Evolutionary conservation across 1,284 basidiomycete genomes (phyloP), one percentile per base, ranked within the genome.

Genomic region (Microbotryum silenes-acaulis): DNA sequence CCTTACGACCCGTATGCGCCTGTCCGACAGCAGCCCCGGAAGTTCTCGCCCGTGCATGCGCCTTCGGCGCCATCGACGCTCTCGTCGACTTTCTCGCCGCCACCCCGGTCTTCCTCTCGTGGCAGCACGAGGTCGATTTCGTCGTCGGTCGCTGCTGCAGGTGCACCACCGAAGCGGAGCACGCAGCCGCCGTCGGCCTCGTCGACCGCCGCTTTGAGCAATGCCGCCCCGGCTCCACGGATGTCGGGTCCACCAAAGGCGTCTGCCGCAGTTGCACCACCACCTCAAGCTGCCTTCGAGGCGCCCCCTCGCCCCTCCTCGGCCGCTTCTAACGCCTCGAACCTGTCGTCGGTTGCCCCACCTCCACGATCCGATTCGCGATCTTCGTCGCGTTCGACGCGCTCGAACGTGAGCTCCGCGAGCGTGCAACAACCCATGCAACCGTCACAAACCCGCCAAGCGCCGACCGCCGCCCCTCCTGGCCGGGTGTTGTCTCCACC

Each of bases 1-100:
- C n/a, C 51, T 25, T 53, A 33, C 51, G 51, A 53, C 31, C 21
- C 51, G n/a, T 53, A 53, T 33, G 51, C 51, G 51, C 25, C 31
- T 20, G 48, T 23, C 18, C 48, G 37, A 42, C 37, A 42, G 37
- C 37, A 42, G 37, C 37, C 37, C 37, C 37, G 37, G 12, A 42
- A 42, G 37, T 42, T 42, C 37, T 42, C 37, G 16, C 37, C 37
- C 16, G 37, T 42, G 18, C 51, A 25, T 25, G 27, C 51, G 20
- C 21, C 48, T 16, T 53, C 51, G 20, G n/a, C 51, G 10, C 23
- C 51, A 16, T n/a, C 51, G 23, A 33, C 51, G 6, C 14, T 12
- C 37, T 42, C 37, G 25, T 53, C 51, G 14, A 53, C n/a, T 16
- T 33, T 53, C 51, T 53, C 51, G 10, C 51, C 51, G n/a, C 51